Percentiles rank a stretch among this genome's conserved stretches.
phyloP scores from a whole-genome alignment of 2,329 filamentous ascomycete species.

The Pyrenophora teres region DNA sequence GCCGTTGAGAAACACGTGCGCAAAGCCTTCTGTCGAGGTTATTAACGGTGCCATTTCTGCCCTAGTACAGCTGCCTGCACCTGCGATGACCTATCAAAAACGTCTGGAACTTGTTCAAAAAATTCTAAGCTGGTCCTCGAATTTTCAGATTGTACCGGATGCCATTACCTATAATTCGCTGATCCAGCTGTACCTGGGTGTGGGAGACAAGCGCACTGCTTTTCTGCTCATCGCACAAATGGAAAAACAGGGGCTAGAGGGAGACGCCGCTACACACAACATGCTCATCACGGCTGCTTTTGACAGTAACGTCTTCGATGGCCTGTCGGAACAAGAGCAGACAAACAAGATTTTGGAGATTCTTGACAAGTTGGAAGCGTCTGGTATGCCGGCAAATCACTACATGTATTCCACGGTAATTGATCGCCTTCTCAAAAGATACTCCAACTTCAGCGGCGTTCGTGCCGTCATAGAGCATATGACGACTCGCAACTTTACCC shows the following conservation, averaged over 20 bases:
- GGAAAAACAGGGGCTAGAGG: slow-evolving; percentile 58
- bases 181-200: slow-evolving; percentile 63
- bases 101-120: slow-evolving; percentile 43
- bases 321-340: slow-evolving; percentile 56
- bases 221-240: slow-evolving; percentile 63
- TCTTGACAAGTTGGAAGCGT: slow-evolving; percentile 60
- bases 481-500: slow-evolving; percentile 56
- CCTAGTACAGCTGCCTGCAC: slow-evolving; percentile 52
- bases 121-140: slow-evolving; percentile 50
- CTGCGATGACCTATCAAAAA: slow-evolving; percentile 50
- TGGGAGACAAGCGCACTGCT: slow-evolving; percentile 55
- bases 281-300: slow-evolving; percentile 68
- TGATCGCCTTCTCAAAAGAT: slow-evolving; percentile 61
- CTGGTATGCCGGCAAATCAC: slow-evolving; percentile 63
- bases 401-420: slow-evolving; percentile 73
- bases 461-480: slow-evolving; percentile 68
- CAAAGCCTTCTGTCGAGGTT: slow-evolving; percentile 65
- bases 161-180: slow-evolving; percentile 67
- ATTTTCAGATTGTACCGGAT: slow-evolving; percentile 54
- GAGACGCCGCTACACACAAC: slow-evolving; percentile 73
- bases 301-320: slow-evolving; percentile 54
- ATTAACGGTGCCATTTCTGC: slow-evolving; percentile 74
- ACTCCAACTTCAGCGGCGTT: slow-evolving; percentile 57
- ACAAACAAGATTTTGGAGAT: slow-evolving; percentile 57
- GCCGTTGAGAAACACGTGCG: slow-evolving; percentile 44